Evolutionary conservation across 805 yeast species (phyloP).

Genomic region (Schwanniomyces yamadae): DNA sequence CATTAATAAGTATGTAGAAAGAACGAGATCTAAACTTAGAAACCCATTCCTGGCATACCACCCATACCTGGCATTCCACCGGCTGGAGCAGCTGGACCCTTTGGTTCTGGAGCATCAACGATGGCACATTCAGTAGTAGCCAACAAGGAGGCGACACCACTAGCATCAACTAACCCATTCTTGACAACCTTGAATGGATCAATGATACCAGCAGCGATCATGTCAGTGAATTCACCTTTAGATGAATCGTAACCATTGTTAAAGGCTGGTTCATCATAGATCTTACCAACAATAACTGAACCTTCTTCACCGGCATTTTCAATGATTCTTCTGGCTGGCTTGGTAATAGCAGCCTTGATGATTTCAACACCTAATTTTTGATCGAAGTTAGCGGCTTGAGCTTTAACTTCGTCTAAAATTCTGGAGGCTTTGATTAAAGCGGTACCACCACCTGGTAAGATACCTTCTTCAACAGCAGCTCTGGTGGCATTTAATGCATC

Average conservation of each 20-base stretch:
- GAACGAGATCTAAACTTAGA: constrained; percentile 13
- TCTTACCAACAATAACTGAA: constrained; percentile 91
- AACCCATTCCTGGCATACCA: constrained; percentile 36
- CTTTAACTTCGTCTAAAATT: constrained; percentile 65
- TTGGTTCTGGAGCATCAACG: constrained; percentile 90
- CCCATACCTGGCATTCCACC: constrained; percentile 41
- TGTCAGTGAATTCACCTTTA: constrained; percentile 90
- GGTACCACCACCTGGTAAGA: constrained; percentile 99
- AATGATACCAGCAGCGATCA: constrained; percentile 95
- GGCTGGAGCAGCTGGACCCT: constrained; percentile 55
- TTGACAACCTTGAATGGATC: constrained; percentile 98
- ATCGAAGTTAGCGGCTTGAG: constrained; percentile 78
- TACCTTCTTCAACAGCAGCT: constrained; percentile 98
- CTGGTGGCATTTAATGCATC: constrained; percentile 98
- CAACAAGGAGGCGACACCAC: constrained; percentile 94
- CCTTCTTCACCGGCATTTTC: constrained; percentile 99
- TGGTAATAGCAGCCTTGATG: constrained; percentile 87
- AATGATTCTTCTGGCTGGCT: constrained; percentile 93
- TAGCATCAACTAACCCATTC: constrained; percentile 92
- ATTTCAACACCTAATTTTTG: constrained; percentile 94
- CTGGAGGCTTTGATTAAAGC: constrained; percentile 91
- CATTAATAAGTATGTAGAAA: constrained; percentile 1
- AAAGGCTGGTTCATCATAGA: constrained; percentile 67
- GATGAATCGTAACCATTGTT: constrained; percentile 90
- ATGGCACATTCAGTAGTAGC: constrained; percentile 99